Percentiles rank a stretch among this genome's conserved stretches.
Conservation (phyloP, 1,284 basidiomycete genomes). For the Puccinia hordei region DNA sequence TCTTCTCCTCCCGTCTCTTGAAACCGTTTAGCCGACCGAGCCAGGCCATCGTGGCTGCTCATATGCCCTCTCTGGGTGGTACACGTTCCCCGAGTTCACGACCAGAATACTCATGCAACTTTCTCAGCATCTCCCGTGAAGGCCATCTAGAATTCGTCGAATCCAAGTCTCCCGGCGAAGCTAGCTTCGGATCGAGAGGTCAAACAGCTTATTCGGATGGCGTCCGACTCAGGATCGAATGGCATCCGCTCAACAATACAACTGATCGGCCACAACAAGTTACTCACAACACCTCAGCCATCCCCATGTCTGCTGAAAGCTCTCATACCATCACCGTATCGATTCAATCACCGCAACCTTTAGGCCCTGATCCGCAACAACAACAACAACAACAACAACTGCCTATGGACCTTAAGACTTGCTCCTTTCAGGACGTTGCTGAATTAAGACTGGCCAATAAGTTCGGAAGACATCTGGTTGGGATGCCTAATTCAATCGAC, state of each 20-base stretch:
- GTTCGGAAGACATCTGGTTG: slow-evolving; percentile 33
- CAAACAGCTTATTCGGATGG: slow-evolving; percentile 33
- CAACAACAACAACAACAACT: slow-evolving; percentile 8
- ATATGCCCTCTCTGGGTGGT: slow-evolving; percentile 1
- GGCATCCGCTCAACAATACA: background rate
- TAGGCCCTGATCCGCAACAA: background rate
- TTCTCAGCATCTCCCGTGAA: slow-evolving; percentile 33
- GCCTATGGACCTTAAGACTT: slow-evolving; percentile 9
- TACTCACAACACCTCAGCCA: background rate
- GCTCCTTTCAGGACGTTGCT: slow-evolving; percentile 28
- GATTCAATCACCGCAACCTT: background rate
- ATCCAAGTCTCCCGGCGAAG: slow-evolving; percentile 27
- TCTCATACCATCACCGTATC: slow-evolving; percentile 10
- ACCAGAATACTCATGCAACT: background rate
- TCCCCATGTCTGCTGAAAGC: slow-evolving; percentile 13
- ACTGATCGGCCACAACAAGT: background rate
- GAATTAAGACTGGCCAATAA: slow-evolving; percentile 46
- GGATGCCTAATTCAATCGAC: background rate
- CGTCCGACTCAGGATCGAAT: slow-evolving; percentile 35
- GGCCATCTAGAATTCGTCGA: slow-evolving; percentile 42
- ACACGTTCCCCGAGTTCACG: background rate
- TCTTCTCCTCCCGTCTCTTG: slow-evolving; percentile 33
- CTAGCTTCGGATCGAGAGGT: slow-evolving; percentile 27
- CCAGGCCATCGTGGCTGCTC: slow-evolving; percentile 11
- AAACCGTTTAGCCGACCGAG: slow-evolving; percentile 31